Percentiles rank a stretch among this genome's conserved stretches.
Evolutionary conservation across 2,329 filamentous ascomycete genomes (phyloP).

Genomic region (Penicillium vulpinum): DNA sequence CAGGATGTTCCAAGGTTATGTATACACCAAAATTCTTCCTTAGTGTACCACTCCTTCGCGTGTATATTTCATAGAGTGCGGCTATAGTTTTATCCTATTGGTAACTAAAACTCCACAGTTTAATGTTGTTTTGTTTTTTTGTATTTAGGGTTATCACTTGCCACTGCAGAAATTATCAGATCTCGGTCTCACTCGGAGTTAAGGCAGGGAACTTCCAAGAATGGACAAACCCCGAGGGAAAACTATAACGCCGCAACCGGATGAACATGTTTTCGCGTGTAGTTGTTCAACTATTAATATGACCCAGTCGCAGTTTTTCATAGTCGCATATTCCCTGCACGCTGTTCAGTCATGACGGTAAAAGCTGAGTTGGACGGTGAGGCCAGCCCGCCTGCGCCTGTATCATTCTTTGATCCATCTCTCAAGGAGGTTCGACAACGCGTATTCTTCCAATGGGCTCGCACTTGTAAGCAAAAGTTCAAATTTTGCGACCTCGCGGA

Average conservation of each 20-base stretch:
- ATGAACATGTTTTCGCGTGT: not conserved
- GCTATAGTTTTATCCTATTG: not conserved
- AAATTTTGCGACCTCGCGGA: not conserved
- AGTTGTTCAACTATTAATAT: not conserved
- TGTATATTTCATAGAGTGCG: not conserved
- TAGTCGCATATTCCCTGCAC: not conserved
- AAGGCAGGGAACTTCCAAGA: constrained; percentile 2
- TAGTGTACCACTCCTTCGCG: no score
- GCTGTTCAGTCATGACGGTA: not conserved
- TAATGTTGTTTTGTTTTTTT: no score
- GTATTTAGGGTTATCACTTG: no score
- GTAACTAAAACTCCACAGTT: no score
- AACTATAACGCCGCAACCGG: constrained; percentile 13
- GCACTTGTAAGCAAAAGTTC: constrained; percentile 21
- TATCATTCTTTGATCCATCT: constrained; percentile 31
- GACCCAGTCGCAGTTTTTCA: not conserved
- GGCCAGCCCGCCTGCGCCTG: constrained; percentile 14
- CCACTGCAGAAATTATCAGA: not conserved
- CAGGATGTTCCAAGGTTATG: no score
- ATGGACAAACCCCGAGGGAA: constrained; percentile 2
- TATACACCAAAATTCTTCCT: no score
- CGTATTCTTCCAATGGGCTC: constrained; percentile 26
- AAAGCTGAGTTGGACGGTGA: not conserved
- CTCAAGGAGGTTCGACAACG: constrained; percentile 22
- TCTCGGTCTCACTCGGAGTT: constrained; percentile 6